Conservation (phyloP, 2,329 filamentous ascomycete species). For the Mariannaea elegans region DNA sequence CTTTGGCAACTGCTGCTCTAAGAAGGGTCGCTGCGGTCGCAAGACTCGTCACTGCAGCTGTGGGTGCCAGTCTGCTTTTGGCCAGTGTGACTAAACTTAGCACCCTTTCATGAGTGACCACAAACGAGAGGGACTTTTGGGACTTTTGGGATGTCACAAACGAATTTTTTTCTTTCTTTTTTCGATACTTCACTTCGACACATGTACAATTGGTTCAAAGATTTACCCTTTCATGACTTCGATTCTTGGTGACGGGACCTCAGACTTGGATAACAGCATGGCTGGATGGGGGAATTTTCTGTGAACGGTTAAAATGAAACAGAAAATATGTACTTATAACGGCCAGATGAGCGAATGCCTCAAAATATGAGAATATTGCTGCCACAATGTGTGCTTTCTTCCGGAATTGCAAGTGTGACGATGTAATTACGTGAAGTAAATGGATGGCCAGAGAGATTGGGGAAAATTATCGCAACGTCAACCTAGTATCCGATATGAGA, state of each 20-base stretch:
- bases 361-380: conserved; percentile 10
- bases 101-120: background rate
- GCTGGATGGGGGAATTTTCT: conserved; percentile 12
- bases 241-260: conserved; percentile 20
- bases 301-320: conserved; percentile 6
- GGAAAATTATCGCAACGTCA: no score
- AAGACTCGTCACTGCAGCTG: conserved; percentile 47
- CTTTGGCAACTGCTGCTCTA: conserved; percentile 56
- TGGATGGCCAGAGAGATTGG: no score
- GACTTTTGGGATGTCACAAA: background rate
- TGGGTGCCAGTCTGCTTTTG: conserved; percentile 49
- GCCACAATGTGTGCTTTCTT: conserved; percentile 1
- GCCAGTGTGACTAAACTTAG: conserved; percentile 40
- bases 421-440: no score
- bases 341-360: conserved; percentile 15
- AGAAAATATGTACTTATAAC: conserved; percentile 9
- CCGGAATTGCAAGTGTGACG: no score
- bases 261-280: conserved; percentile 21
- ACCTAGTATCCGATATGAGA: background rate
- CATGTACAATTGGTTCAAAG: conserved; percentile 34
- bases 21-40: conserved; percentile 49
- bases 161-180: background rate
- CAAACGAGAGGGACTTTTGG: background rate
- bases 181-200: conserved; percentile 31
- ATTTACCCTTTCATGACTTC: conserved; percentile 21